Evolutionary conservation across 192 early-diverging fungal genomes (phyloP), one percentile per base, ranked within the genome.

Genomic region (Kickxella alabastrina): DNA sequence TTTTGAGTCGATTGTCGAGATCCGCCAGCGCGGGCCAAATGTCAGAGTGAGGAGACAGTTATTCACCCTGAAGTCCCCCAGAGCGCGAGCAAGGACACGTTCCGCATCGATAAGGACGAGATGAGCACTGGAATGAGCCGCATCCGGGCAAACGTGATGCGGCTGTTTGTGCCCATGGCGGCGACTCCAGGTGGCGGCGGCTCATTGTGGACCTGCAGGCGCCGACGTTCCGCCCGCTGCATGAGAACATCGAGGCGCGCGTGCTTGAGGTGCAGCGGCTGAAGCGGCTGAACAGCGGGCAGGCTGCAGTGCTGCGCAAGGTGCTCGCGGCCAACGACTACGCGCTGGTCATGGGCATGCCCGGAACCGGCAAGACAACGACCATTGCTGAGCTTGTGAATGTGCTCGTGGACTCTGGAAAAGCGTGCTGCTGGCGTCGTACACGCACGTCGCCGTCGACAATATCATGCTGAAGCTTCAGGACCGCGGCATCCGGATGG

Each of bases 361-460:
- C 95, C 0, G 95, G 95, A 3, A 95, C 95, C 1, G 95, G 95
- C 32, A 98, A 98, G 62, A 94, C 92, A 0, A 92, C 89, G 1
- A 93, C 90, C 0, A 92, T 93, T 40, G 84, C 90, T 0, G 69
- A 84, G 22, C 80, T 95, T 14, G 87, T 94, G 15, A 67, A 80
- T 14, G 66, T 77, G 13, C 68, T 98, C 9, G 81, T 90, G 12
- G 29, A 34, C 4, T 62, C 57, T 14, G 84, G 86, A 7, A 91
- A 95, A 42, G 76, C 85, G 87, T 98, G 0, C 70, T 98, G 24
- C 45, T 98, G 26, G 85, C 89, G 5, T 88, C 93, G 12, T 92
- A 98, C 56, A 96, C 95, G 0, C 90, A 98, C 52, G 80, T 85
- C 8, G 93, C 95, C 0, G 85, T 98, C 8, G 95, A 98, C 62